Conservation (phyloP, 495 filamentous ascomycete species). For the Terfezia boudieri region DNA sequence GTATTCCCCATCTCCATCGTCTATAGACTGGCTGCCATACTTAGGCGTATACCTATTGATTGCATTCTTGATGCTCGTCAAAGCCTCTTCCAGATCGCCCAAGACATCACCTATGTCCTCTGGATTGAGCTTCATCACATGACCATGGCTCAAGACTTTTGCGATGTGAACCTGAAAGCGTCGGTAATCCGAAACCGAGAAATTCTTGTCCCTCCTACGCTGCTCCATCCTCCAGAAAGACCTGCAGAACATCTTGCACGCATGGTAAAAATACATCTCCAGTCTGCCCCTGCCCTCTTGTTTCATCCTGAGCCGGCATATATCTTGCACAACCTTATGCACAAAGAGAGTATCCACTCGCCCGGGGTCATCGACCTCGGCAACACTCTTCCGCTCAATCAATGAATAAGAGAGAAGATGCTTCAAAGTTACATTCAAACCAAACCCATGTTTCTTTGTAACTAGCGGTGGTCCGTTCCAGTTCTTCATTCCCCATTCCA, state of each 20-base stretch:
- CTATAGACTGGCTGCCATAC: not conserved
- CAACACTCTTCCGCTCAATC: slow-evolving; percentile 36
- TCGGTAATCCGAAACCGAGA: slow-evolving; percentile 45
- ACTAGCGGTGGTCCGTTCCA: slow-evolving; percentile 1
- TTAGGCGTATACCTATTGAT: not conserved
- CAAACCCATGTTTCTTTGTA: slow-evolving; percentile 27
- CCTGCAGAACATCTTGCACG: slow-evolving; percentile 34
- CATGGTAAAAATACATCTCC: slow-evolving; percentile 40
- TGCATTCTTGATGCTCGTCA: not conserved
- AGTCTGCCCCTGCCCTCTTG: slow-evolving; percentile 29
- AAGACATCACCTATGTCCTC: slow-evolving; percentile 6
- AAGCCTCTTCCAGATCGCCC: slow-evolving; percentile 4
- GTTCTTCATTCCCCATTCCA: slow-evolving; percentile 27
- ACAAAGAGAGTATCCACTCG: slow-evolving; percentile 41
- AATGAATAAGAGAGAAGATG: slow-evolving; percentile 20
- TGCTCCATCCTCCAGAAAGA: slow-evolving; percentile 39
- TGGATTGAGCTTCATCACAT: slow-evolving; percentile 4
- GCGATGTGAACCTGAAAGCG: slow-evolving; percentile 44
- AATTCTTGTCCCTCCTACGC: slow-evolving; percentile 33
- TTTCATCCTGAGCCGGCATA: slow-evolving; percentile 46
- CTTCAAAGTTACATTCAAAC: slow-evolving; percentile 35
- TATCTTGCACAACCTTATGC: slow-evolving; percentile 59
- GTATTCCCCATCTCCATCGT: not conserved
- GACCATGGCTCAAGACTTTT: slow-evolving; percentile 9
- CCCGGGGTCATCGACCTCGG: slow-evolving; percentile 27